phyloP scores from a whole-genome alignment of 441 rosid genomes.

The Erodium texanum region DNA sequence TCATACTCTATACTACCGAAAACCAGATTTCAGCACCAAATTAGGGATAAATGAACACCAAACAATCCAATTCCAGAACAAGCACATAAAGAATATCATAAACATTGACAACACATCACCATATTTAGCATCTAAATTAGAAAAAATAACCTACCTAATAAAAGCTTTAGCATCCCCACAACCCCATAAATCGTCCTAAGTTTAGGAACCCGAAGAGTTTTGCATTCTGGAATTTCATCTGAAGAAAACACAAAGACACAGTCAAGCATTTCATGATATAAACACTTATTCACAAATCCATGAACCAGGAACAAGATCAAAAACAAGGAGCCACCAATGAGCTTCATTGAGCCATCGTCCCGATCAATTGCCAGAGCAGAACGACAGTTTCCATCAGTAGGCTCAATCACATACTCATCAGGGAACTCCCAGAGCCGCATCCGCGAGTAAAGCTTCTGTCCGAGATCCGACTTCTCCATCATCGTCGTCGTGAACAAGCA shows the following conservation, averaged over 20 bases:
- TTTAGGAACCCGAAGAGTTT: constrained; percentile 72
- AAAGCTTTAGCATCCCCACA: constrained; percentile 84
- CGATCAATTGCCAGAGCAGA: constrained; percentile 52
- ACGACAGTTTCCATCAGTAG: constrained; percentile 64
- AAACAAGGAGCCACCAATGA: constrained; percentile 34
- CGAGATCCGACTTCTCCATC: constrained; percentile 47
- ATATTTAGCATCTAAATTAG: no score
- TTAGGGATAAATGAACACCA: no score
- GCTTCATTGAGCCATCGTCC: constrained; percentile 54
- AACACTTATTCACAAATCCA: neutral
- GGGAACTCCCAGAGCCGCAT: constrained; percentile 87
- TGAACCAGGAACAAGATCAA: neutral
- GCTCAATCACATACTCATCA: constrained; percentile 72
- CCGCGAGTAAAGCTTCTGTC: constrained; percentile 60
- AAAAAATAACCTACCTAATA: constrained; percentile 47
- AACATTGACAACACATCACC: no score
- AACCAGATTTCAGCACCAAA: no score
- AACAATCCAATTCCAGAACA: no score
- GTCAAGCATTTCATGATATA: no score
- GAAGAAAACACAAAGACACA: constrained; percentile 6
- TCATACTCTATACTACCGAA: no score
- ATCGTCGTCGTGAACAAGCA: no score
- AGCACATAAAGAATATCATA: no score
- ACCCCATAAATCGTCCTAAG: constrained; percentile 67
- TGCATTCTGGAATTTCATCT: constrained; percentile 68